Conservation (phyloP, 1,284 basidiomycete species). For the Ceratobasidium sp. region DNA sequence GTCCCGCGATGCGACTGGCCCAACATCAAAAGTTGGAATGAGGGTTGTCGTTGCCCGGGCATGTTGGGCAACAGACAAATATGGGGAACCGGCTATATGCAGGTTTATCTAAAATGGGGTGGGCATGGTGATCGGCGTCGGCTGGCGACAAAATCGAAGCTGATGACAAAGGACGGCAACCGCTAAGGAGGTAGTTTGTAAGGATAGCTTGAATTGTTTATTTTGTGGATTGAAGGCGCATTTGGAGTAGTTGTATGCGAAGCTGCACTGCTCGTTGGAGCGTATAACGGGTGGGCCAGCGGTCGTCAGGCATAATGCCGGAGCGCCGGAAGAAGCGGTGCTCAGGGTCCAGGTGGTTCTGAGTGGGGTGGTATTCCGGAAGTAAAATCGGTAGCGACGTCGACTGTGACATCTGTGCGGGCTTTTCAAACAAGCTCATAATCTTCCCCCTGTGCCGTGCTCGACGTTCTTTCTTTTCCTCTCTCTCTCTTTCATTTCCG, state of each 20-base stretch:
- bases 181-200: neutral
- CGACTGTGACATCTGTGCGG: neutral
- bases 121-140: conserved; percentile 1
- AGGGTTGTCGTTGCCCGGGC: too few species aligned
- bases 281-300: too few species aligned
- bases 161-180: neutral
- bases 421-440: neutral
- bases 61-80: neutral
- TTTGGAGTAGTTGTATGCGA: neutral
- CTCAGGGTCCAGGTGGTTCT: neutral
- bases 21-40: too few species aligned
- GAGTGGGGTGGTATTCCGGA: conserved; percentile 5
- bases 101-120: neutral
- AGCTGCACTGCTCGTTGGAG: too few species aligned
- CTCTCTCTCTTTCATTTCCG: neutral
- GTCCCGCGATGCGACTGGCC: too few species aligned
- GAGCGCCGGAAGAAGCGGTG: conserved; percentile 19
- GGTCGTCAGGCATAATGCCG: conserved; percentile 20
- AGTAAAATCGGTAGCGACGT: conserved; percentile 2
- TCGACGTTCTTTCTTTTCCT: conserved; percentile 24
- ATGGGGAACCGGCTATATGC: neutral
- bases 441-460: conserved; percentile 4
- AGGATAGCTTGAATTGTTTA: too few species aligned
- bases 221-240: neutral
- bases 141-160: neutral